Evolutionary conservation across 2,329 filamentous ascomycete genomes (phyloP).

Genomic region (Fusarium proliferatum): DNA sequence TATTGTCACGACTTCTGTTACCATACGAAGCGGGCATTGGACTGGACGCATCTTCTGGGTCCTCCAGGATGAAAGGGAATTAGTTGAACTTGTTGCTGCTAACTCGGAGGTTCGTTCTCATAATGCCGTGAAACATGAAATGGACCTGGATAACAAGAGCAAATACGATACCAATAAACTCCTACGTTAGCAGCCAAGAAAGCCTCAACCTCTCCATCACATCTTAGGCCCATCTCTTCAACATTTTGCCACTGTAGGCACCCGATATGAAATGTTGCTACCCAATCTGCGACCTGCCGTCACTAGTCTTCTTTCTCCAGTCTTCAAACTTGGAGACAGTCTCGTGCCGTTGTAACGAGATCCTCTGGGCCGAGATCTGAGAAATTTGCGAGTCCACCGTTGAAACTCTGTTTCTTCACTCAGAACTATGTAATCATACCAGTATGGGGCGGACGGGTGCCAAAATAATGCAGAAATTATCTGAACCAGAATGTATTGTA

Average conservation of each 20-base stretch:
- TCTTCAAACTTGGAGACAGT: constrained; percentile 23
- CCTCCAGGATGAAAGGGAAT: not conserved
- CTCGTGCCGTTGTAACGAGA: constrained; percentile 15
- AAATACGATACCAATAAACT: not conserved
- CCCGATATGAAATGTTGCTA: constrained; percentile 13
- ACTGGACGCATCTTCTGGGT: not conserved
- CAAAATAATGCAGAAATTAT: not conserved
- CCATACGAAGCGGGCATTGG: not conserved
- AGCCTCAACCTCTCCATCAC: not conserved
- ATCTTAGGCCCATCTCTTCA: constrained; percentile 10
- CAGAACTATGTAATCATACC: not conserved
- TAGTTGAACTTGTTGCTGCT: not conserved
- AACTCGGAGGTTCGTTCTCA: not conserved
- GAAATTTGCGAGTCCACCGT: not conserved
- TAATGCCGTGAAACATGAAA: not conserved
- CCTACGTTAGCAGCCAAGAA: not conserved
- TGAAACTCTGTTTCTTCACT: not conserved
- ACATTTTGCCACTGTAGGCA: constrained; percentile 30
- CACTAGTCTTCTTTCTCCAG: constrained; percentile 6
- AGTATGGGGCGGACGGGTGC: not conserved
- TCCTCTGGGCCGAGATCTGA: not conserved
- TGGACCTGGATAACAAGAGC: not conserved
- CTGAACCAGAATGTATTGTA: constrained; percentile 8
- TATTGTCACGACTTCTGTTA: not conserved
- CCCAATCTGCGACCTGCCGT: constrained; percentile 8